These are phyloP conservation scores for Ramularia collo-cygni DNA, from an alignment of 2,329 filamentous ascomycete species.

Conservation along the genomic window DNA sequence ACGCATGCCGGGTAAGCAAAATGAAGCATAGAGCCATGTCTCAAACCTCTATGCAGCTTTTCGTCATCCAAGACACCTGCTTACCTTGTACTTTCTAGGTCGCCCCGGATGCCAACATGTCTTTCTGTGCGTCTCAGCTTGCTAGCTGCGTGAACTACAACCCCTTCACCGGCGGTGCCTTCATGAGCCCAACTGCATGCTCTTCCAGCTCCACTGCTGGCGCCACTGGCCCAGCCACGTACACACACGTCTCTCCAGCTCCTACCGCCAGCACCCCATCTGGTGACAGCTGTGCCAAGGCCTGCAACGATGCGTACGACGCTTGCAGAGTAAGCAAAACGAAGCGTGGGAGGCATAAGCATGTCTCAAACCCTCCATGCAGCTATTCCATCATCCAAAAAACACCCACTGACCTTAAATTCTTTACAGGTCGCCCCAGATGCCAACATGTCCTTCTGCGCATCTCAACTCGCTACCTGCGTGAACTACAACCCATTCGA, in stretches of 20 bases:
- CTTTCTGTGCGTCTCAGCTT: not conserved
- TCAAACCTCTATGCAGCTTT: too few relatives aligned
- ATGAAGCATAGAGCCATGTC: not conserved
- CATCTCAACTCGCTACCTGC: not conserved
- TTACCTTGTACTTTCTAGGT: not conserved
- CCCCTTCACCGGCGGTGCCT: not conserved
- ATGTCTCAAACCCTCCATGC: too few relatives aligned
- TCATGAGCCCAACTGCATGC: not conserved
- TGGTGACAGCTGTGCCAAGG: not conserved
- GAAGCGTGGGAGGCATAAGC: not conserved
- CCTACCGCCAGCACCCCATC: not conserved
- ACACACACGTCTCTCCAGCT: not conserved
- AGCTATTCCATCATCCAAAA: too few relatives aligned
- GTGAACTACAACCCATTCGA: constrained; percentile 1
- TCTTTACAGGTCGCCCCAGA: not conserved
- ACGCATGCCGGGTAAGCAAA: not conserved
- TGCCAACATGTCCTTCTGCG: constrained; percentile 2
- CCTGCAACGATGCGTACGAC: not conserved
- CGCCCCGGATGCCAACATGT: not conserved
- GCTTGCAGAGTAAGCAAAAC: not conserved
- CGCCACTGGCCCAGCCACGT: not conserved
- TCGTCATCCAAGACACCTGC: too few relatives aligned
- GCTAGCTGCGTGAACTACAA: not conserved
- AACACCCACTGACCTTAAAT: too few relatives aligned
- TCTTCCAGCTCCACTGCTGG: not conserved